Conservation (phyloP, 1,284 basidiomycete species). For the Pisolithus thermaeus region DNA sequence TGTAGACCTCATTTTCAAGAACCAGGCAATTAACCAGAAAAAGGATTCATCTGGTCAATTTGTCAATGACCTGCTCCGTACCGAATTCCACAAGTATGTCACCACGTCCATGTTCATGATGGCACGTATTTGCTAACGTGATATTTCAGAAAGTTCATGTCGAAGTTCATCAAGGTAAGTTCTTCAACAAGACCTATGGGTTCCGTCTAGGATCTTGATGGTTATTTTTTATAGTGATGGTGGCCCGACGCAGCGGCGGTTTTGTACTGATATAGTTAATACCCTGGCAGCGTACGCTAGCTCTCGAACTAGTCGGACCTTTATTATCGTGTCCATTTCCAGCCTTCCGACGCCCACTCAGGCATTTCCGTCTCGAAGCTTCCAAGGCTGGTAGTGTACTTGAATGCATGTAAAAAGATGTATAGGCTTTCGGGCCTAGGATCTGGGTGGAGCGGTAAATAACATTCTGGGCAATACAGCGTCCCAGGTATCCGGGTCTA, state of each 20-base stretch:
- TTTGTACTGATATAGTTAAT: constrained; percentile 3
- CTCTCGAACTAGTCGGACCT: neutral
- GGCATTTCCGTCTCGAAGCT: constrained; percentile 73
- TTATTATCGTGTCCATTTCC: constrained; percentile 48
- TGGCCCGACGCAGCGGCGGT: neutral
- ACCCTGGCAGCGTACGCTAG: constrained; percentile 1
- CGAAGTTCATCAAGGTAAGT: constrained; percentile 9
- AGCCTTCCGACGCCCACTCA: constrained; percentile 63
- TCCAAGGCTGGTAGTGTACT: constrained; percentile 74
- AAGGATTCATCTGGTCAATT: constrained; percentile 71
- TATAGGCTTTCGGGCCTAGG: constrained; percentile 86
- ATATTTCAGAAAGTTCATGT: constrained; percentile 5
- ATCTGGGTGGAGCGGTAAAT: constrained; percentile 85
- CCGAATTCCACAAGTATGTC: constrained; percentile 85
- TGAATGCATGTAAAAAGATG: constrained; percentile 88
- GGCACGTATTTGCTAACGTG: neutral
- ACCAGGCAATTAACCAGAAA: constrained; percentile 73
- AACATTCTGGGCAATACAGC: constrained; percentile 81
- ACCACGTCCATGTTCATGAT: neutral
- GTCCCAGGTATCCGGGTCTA: constrained; percentile 26
- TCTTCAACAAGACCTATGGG: neutral
- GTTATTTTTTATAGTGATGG: neutral
- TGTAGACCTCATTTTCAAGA: constrained; percentile 92
- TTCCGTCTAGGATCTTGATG: constrained; percentile 1
- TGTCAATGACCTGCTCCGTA: constrained; percentile 88